phyloP scores from a whole-genome alignment of 169 alveolate genomes.

The Plasmodium billcollinsi region DNA sequence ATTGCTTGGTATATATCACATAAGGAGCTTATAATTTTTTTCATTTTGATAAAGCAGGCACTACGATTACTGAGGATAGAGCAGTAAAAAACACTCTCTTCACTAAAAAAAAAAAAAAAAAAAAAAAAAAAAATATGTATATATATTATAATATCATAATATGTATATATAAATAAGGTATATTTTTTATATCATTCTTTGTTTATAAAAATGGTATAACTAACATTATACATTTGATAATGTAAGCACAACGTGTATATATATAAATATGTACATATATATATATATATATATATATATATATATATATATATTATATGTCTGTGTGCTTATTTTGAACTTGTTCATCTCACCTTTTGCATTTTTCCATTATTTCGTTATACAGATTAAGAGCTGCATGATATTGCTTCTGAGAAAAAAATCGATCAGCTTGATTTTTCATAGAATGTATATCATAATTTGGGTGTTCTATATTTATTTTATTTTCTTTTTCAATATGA shows the following conservation, averaged over 20 bases:
- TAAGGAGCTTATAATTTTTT: slow-evolving; percentile 35
- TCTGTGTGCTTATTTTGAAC: not conserved
- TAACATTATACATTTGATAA: too few species aligned
- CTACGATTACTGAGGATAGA: slow-evolving; percentile 53
- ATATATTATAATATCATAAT: too few species aligned
- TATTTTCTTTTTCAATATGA: slow-evolving; percentile 30
- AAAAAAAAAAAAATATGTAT: too few species aligned
- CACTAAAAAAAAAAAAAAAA: slow-evolving; percentile 36
- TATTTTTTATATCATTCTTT: too few species aligned
- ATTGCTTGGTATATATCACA: slow-evolving; percentile 38
- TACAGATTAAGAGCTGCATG: slow-evolving; percentile 12
- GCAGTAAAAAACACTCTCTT: slow-evolving; percentile 33
- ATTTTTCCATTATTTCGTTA: slow-evolving; percentile 3
- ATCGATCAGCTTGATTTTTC: slow-evolving; percentile 33
- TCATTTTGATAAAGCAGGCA: slow-evolving; percentile 54
- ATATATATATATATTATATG: not conserved
- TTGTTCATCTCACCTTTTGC: slow-evolving; percentile 14
- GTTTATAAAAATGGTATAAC: too few species aligned
- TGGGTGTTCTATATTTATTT: not conserved
- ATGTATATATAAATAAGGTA: too few species aligned
- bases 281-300: not conserved
- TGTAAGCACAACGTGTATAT: too few species aligned
- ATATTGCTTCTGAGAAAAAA: slow-evolving; percentile 38
- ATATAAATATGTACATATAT: not conserved
- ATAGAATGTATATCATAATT: not conserved